Evolutionary conservation across 371 early-diverging fungal species (phyloP).

Genomic region (Rhizopus sp.): DNA sequence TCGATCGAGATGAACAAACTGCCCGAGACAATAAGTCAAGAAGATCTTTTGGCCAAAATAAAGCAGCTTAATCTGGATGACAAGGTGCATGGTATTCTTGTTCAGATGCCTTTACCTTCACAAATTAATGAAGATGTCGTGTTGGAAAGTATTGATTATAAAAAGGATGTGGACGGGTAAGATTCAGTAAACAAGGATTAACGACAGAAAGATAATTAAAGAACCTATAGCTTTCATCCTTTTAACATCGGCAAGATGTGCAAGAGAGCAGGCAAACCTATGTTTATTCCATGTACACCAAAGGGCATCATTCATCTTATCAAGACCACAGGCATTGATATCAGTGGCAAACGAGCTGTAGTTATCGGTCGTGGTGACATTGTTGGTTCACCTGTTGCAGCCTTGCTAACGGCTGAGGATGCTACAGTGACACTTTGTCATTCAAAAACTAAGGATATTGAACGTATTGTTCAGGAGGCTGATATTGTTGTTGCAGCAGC

Average conservation of each 20-base stretch:
- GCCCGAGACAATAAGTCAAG: conserved; percentile 50
- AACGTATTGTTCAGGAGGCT: conserved; percentile 70
- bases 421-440: conserved; percentile 95
- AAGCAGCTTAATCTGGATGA: conserved; percentile 76
- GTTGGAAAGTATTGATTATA: conserved; percentile 79
- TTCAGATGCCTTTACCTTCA: conserved; percentile 92
- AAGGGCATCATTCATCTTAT: conserved; percentile 88
- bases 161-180: conserved; percentile 96
- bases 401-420: conserved; percentile 73
- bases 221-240: conserved; percentile 73
- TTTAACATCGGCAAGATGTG: conserved; percentile 89
- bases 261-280: conserved; percentile 73
- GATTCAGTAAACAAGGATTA: neutral
- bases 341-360: conserved; percentile 64
- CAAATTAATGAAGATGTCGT: conserved; percentile 76
- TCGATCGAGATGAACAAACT: conserved; percentile 56
- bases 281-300: conserved; percentile 94
- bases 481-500: conserved; percentile 93
- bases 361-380: conserved; percentile 94
- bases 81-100: conserved; percentile 85
- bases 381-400: conserved; percentile 89
- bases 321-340: conserved; percentile 47
- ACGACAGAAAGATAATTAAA: neutral
- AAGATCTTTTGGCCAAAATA: conserved; percentile 57
- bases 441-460: conserved; percentile 77